These are phyloP conservation scores for Tetracladium marchalianum DNA, from an alignment of 495 filamentous ascomycete genomes.

Conservation along the genomic window DNA sequence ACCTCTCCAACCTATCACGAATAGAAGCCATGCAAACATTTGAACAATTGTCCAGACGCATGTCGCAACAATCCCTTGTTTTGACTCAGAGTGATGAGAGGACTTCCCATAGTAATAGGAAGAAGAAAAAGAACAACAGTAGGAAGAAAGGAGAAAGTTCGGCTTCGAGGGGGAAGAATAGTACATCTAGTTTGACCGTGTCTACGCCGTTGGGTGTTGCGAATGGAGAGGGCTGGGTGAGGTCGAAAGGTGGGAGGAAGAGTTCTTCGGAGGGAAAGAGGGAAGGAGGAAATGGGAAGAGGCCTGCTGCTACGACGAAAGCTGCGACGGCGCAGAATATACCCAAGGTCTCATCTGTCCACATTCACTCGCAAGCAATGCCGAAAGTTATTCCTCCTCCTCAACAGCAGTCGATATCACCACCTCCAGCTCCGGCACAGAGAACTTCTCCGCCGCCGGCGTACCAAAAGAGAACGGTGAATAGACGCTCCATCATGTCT, in stretches of 20 bases:
- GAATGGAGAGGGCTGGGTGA: slow-evolving; percentile 11
- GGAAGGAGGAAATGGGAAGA: no score
- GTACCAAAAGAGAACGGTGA: not conserved
- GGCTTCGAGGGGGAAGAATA: slow-evolving; percentile 7
- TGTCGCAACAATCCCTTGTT: slow-evolving; percentile 10
- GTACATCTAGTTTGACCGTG: slow-evolving; percentile 6
- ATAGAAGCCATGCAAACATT: slow-evolving; percentile 19
- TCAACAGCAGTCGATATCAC: not conserved
- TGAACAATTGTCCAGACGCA: slow-evolving; percentile 13
- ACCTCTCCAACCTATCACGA: slow-evolving; percentile 15
- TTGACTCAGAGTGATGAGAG: not conserved
- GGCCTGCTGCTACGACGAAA: no score
- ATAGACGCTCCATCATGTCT: slow-evolving; percentile 13
- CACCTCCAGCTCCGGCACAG: not conserved
- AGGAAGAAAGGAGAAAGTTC: not conserved
- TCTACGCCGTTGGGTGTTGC: slow-evolving; percentile 13
- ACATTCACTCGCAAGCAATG: not conserved
- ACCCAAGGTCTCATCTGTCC: no score
- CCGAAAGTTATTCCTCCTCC: not conserved
- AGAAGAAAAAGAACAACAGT: not conserved
- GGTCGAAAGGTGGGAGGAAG: slow-evolving; percentile 8
- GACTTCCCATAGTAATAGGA: no score
- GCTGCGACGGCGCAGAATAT: no score
- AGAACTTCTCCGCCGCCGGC: not conserved
- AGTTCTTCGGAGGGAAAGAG: slow-evolving; percentile 2